phyloP scores from a whole-genome alignment of 83 land plant species.

The Diphasiastrum complanatum region DNA sequence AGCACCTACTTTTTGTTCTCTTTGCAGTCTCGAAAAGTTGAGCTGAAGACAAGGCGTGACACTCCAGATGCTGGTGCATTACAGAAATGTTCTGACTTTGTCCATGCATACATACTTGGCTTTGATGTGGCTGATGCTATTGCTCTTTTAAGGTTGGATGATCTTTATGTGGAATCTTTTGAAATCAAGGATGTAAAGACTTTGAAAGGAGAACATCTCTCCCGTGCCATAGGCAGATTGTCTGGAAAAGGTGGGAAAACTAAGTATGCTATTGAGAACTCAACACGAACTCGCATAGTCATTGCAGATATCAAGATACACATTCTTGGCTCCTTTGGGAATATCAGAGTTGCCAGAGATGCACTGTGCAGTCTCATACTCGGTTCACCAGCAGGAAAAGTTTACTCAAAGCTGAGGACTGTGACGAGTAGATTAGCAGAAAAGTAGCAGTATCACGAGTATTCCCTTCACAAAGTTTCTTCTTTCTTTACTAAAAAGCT shows the following conservation, averaged over 20 bases:
- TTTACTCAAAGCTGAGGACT: conserved; percentile 76
- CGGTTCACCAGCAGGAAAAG: conserved; percentile 94
- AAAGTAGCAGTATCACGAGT: too few species aligned
- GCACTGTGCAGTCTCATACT: conserved; percentile 87
- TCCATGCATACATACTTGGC: conserved; percentile 86
- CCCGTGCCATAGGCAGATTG: conserved; percentile 90
- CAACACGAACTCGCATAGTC: conserved; percentile 83
- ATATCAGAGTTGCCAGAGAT: conserved; percentile 84
- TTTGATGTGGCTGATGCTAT: conserved; percentile 75
- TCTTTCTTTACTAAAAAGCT: too few species aligned
- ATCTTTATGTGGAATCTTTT: conserved; percentile 81
- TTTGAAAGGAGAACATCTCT: conserved; percentile 83
- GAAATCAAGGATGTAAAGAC: conserved; percentile 96
- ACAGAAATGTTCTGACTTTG: conserved; percentile 91
- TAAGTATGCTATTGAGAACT: conserved; percentile 88
- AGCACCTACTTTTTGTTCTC: not conserved
- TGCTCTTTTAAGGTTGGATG: conserved; percentile 78
- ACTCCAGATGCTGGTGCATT: conserved; percentile 79
- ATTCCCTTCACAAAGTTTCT: too few species aligned
- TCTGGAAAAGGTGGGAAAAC: conserved; percentile 94
- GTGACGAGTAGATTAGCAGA: conserved; percentile 65
- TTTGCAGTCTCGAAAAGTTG: conserved; percentile 61
- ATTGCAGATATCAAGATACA: conserved; percentile 88
- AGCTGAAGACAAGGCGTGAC: conserved; percentile 72
- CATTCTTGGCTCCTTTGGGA: conserved; percentile 68